phyloP scores from a whole-genome alignment of 2,329 filamentous ascomycete genomes.

The Fusarium sp. region DNA sequence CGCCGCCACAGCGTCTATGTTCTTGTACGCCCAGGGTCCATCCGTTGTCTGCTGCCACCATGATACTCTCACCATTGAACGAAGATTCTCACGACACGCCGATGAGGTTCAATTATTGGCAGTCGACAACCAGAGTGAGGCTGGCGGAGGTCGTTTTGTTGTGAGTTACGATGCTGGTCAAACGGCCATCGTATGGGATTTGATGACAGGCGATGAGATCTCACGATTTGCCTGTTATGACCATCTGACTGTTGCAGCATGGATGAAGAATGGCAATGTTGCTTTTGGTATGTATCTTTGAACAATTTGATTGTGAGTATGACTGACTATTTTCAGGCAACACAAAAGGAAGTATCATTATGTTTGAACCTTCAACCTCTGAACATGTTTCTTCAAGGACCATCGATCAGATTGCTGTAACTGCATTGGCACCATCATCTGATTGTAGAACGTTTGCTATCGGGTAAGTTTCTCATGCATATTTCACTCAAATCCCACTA shows the following conservation, averaged over 20 bases:
- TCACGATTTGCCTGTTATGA: slow-evolving; percentile 95
- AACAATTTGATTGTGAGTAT: slow-evolving; percentile 10
- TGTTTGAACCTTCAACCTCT: slow-evolving; percentile 93
- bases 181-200: slow-evolving; percentile 96
- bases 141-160: slow-evolving; percentile 85
- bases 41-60: slow-evolving; percentile 90
- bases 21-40: slow-evolving; percentile 88
- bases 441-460: slow-evolving; percentile 97
- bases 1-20: slow-evolving; percentile 89
- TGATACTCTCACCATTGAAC: slow-evolving; percentile 89
- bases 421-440: slow-evolving; percentile 87
- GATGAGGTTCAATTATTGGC: slow-evolving; percentile 87
- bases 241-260: slow-evolving; percentile 84
- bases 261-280: slow-evolving; percentile 98
- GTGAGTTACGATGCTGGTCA: slow-evolving; percentile 94
- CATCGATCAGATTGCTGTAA: slow-evolving; percentile 91
- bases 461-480: slow-evolving; percentile 71
- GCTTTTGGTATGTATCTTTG: slow-evolving; percentile 81
- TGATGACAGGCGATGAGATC: slow-evolving; percentile 90
- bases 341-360: slow-evolving; percentile 89
- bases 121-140: slow-evolving; percentile 91
- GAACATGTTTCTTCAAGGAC: slow-evolving; percentile 93
- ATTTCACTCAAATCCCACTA: slow-evolving; percentile 14
- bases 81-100: slow-evolving; percentile 84
- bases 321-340: slow-evolving; percentile 73